Evolutionary conservation across 208 protist genomes (phyloP).

Genomic region (Leishmania gerbilli): DNA sequence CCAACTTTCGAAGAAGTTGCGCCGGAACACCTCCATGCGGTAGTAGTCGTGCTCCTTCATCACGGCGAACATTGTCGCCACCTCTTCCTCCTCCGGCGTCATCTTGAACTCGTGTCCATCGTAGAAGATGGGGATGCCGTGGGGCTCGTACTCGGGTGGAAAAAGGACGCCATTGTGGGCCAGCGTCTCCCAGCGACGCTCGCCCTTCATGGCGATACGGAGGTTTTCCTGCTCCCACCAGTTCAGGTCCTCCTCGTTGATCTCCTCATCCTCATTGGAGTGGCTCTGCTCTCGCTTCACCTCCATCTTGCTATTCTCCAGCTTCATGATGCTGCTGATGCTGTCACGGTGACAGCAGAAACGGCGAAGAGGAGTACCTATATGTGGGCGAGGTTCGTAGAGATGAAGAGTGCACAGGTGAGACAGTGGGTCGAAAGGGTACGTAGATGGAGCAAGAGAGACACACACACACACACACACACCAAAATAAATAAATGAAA

Average conservation of each 20-base stretch:
- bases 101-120: constrained; percentile 93
- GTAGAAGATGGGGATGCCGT: constrained; percentile 96
- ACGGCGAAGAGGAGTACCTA: neutral
- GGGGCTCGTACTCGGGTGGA: constrained; percentile 95
- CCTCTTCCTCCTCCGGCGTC: constrained; percentile 96
- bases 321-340: constrained; percentile 36
- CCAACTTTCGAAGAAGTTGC: constrained; percentile 98
- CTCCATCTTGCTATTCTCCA: constrained; percentile 30
- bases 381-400: neutral
- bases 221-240: constrained; percentile 91
- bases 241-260: constrained; percentile 58
- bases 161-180: constrained; percentile 98
- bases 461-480: neutral
- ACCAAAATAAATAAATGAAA: neutral
- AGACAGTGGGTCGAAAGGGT: neutral
- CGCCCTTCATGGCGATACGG: constrained; percentile 62
- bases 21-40: constrained; percentile 94
- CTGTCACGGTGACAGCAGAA: neutral
- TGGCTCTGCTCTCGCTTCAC: constrained; percentile 37
- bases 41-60: constrained; percentile 96
- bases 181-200: constrained; percentile 95
- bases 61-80: constrained; percentile 98
- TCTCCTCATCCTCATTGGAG: constrained; percentile 53
- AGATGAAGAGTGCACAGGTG: neutral
- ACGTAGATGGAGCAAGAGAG: neutral